Conservation (phyloP, 352 stramenopile species). For the Pythium dissotocum region DNA sequence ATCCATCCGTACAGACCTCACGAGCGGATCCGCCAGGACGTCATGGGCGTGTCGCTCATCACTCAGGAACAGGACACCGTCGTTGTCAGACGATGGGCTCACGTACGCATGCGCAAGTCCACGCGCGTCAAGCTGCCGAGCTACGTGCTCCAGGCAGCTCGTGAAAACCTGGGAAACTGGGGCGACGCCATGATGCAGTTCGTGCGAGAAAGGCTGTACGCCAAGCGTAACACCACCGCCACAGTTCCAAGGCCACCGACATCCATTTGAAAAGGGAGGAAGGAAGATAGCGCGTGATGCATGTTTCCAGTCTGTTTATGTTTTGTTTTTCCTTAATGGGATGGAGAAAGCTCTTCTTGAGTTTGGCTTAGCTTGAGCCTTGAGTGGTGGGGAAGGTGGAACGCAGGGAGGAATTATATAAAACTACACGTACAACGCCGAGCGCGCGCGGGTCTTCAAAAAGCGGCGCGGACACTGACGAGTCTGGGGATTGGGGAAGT, state of each 20-base stretch:
- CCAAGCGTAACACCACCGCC: neutral
- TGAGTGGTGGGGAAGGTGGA: neutral
- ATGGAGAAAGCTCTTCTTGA: neutral
- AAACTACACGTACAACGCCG: conserved; percentile 1
- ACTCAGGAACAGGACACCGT: conserved; percentile 28
- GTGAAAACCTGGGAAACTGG: conserved; percentile 46
- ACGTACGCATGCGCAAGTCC: conserved; percentile 38
- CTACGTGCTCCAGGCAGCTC: conserved; percentile 35
- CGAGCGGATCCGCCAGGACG: conserved; percentile 45
- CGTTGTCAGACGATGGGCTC: conserved; percentile 36
- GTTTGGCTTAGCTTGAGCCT: neutral
- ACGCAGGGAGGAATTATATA: neutral
- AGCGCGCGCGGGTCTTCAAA: conserved; percentile 3
- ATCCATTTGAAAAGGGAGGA: too few species aligned
- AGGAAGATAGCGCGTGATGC: too few species aligned
- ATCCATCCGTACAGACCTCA: conserved; percentile 41
- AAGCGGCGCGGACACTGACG: neutral
- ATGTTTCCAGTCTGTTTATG: conserved; percentile 2
- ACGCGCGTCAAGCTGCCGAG: conserved; percentile 37
- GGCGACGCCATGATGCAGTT: conserved; percentile 51
- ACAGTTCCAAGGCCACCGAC: too few species aligned
- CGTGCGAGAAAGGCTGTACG: conserved; percentile 32
- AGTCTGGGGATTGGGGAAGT: neutral
- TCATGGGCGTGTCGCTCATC: conserved; percentile 43
- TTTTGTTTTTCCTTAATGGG: neutral